phyloP scores from a whole-genome alignment of 306 rosid species.

The Senna tora region DNA sequence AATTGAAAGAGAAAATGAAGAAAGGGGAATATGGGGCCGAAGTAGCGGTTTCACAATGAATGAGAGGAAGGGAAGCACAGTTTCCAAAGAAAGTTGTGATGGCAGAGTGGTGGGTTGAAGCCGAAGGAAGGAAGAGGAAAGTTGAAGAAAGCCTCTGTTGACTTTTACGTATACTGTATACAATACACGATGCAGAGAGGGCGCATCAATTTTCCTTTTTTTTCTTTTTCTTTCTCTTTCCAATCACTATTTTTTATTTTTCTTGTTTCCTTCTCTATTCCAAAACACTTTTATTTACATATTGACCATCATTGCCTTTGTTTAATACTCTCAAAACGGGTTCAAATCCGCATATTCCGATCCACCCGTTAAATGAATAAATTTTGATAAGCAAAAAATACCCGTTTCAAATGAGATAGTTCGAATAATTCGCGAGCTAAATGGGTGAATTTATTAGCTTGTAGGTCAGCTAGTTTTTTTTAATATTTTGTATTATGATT shows the following conservation, averaged over 20 bases:
- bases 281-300: not conserved
- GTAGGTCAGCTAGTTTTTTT: no score
- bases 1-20: not conserved
- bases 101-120: slow-evolving; percentile 1
- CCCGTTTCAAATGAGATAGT: no score
- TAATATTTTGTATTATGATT: no score
- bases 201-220: slow-evolving; percentile 13
- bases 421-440: no score
- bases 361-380: no score
- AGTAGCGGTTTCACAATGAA: not conserved
- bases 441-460: no score
- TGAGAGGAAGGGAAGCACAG: not conserved
- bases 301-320: not conserved
- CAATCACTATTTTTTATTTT: not conserved
- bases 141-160: not conserved
- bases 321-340: no score
- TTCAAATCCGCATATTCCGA: no score
- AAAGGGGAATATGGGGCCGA: not conserved
- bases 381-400: no score
- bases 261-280: not conserved
- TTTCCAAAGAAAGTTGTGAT: not conserved
- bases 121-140: slow-evolving; percentile 2
- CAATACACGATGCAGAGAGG: not conserved
- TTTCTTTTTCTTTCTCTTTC: not conserved
- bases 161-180: slow-evolving; percentile 19